Evolutionary conservation across 768 basidiomycete genomes (phyloP), one percentile per base, ranked within the genome.

Genomic region (Cyclocybe cylindracea): DNA sequence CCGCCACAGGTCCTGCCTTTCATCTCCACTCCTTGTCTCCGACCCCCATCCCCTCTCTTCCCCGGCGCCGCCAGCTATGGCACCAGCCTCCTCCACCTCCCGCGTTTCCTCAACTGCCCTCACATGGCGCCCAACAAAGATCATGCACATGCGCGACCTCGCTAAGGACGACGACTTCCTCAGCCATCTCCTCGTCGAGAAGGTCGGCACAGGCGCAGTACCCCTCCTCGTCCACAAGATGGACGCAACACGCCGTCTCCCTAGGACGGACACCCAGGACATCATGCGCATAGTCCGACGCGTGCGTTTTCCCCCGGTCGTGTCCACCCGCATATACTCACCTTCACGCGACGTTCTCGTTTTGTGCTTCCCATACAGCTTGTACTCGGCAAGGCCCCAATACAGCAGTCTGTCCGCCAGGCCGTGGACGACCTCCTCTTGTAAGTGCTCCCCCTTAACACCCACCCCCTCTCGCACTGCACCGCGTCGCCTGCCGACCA

Each of bases 221-320:
- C 91, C 91, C n/a, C 78, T 94, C 47, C 80, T 86, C 50, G 91
- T 94, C 10, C 91, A 94, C 76, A 93, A 91, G 70, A 94, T 94
- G 91, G 90, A 93, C 67, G 74, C 86, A 19, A 79, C 82, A 54
- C 79, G 88, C 49, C 78, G 84, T 44, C 78, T 92, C 29, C 91
- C 91, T 52, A 91, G 88, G 76, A 85, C 87, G 46, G 78, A 86
- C 58, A 72, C 85, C 7, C 71, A 77, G 39, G 82, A 85, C 65
- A 79, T 94, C 60, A 77, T 93, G 67, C 68, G 74, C 56, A 84
- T 85, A 61, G 85, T 91, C 53, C 78, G 82, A 82, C 86, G 89
- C 85, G 91, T 93, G 67, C 71, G 69, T 70, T 66, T 53, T 52
- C 37, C 51, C 43, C 49, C 55, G 55, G 48, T 33, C 54, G 37